Conservation (phyloP, 805 yeast species). For the Yamadazyma phyllophila region DNA sequence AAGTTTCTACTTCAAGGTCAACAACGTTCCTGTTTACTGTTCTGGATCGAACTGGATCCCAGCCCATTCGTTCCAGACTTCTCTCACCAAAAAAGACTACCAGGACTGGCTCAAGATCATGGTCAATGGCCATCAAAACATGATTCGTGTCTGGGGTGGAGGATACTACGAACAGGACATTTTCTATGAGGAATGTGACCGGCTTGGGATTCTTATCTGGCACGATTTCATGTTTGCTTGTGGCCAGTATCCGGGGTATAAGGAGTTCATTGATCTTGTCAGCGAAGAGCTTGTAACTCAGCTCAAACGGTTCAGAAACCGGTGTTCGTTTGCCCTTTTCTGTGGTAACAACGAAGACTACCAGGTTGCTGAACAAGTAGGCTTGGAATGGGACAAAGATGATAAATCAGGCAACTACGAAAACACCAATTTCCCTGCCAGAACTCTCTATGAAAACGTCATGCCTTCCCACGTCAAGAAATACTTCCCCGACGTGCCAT, state of each 20-base stretch:
- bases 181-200: constrained; percentile 45
- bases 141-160: constrained; percentile 52
- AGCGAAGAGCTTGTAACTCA: constrained; percentile 37
- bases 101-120: constrained; percentile 32
- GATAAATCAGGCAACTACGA: constrained; percentile 25
- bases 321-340: constrained; percentile 38
- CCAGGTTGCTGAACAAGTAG: constrained; percentile 39
- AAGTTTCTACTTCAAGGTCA: constrained; percentile 43
- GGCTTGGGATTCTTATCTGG: constrained; percentile 47
- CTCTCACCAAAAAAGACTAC: constrained; percentile 34
- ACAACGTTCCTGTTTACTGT: constrained; percentile 35
- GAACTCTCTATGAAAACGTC: constrained; percentile 38
- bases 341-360: constrained; percentile 51
- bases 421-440: constrained; percentile 42
- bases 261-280: constrained; percentile 33
- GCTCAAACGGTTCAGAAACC: constrained; percentile 39
- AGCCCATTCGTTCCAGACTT: constrained; percentile 39
- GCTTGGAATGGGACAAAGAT: constrained; percentile 26
- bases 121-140: constrained; percentile 40
- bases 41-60: constrained; percentile 52
- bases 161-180: constrained; percentile 44
- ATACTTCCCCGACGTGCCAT: constrained; percentile 25
- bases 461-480: constrained; percentile 35
- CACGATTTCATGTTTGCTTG: constrained; percentile 61
- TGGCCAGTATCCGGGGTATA: constrained; percentile 50